Evolutionary conservation across 2,329 filamentous ascomycete species (phyloP), one percentile per base, ranked within the genome.

Genomic region (Alternaria panax): DNA sequence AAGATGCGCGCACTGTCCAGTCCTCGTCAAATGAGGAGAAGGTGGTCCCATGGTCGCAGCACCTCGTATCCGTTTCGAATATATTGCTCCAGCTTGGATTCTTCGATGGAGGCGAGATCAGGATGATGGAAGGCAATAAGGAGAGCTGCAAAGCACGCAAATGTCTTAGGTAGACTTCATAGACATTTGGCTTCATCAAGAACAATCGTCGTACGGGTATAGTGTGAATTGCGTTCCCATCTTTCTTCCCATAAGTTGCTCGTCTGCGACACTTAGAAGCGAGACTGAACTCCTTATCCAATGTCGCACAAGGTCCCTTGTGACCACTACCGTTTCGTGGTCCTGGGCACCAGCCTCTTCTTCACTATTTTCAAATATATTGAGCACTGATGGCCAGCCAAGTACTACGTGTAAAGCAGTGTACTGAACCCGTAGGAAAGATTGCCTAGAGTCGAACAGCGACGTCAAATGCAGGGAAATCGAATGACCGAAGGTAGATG

Each of bases 351-450:
- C 22, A 8, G 32, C 43, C 16, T 71, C 65, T 16, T 42, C 51
- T 41, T 67, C 57, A 4, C 62, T 63, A 14, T 66, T 48, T 53
- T 72, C 68, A 48, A 72, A 65, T 16, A 73, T 38, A 41, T 24
- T 54, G 5, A 74, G 43, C 4, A 74, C 66, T 9, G 70, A 71
- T 20, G 71, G 70, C 70, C 71, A 74, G 28, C 66, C 66, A 41
- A 74, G 64, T 0, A 73, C 68, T n/a, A 70, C 63, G 38, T 72
- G 70, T n/a, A 73, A 42, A n/a, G 69, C 68, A 30, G 69, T 41
- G 48, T 74, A 74, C 54, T 74, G 71, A n/a, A 66, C 59, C 24
- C 71, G 58, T 12, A 73, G 54, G 45, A 74, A 74, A 9, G 67
- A 68, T 36, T 71, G 69, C 16, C 71, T 59, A 8, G 63, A 65